phyloP scores from a whole-genome alignment of 2,329 filamentous ascomycete species.

The Talaromyces piceae region DNA sequence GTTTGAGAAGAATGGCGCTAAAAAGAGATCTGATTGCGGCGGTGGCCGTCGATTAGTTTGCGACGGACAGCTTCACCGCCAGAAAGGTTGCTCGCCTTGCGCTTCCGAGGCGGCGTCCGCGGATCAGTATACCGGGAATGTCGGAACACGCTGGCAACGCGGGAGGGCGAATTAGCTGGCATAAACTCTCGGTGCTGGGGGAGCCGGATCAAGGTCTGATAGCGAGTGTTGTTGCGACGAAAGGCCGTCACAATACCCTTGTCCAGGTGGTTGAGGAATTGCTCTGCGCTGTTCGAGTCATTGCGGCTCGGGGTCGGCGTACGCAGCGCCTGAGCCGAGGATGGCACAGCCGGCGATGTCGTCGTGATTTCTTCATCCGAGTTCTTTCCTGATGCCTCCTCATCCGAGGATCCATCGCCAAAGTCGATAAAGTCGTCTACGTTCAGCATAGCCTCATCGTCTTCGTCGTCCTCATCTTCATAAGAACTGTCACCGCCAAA shows the following conservation, averaged over 20 bases:
- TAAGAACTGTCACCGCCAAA: constrained; percentile 51
- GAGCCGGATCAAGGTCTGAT: constrained; percentile 43
- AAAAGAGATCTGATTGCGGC: constrained; percentile 31
- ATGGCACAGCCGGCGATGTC: constrained; percentile 40
- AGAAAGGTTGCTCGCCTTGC: constrained; percentile 29
- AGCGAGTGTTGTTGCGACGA: constrained; percentile 51
- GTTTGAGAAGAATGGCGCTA: constrained; percentile 15
- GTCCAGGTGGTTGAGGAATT: constrained; percentile 60
- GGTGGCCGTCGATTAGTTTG: constrained; percentile 38
- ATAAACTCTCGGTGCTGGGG: constrained; percentile 40
- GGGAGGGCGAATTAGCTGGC: constrained; percentile 37
- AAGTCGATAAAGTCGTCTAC: constrained; percentile 69
- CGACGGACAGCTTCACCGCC: constrained; percentile 37
- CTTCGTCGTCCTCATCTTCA: constrained; percentile 57
- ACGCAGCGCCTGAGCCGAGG: constrained; percentile 28
- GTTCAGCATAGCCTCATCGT: constrained; percentile 53
- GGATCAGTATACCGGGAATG: constrained; percentile 33
- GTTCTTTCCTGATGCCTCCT: constrained; percentile 51
- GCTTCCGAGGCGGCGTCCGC: constrained; percentile 34
- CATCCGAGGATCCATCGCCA: constrained; percentile 51
- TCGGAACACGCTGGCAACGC: constrained; percentile 36
- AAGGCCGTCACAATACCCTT: constrained; percentile 70
- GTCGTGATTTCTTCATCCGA: constrained; percentile 34
- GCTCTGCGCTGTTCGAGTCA: constrained; percentile 33
- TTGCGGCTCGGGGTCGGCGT: constrained; percentile 31